Evolutionary conservation across 768 basidiomycete genomes (phyloP), one percentile per base, ranked within the genome.

Genomic region (Flagelloscypha sp.): DNA sequence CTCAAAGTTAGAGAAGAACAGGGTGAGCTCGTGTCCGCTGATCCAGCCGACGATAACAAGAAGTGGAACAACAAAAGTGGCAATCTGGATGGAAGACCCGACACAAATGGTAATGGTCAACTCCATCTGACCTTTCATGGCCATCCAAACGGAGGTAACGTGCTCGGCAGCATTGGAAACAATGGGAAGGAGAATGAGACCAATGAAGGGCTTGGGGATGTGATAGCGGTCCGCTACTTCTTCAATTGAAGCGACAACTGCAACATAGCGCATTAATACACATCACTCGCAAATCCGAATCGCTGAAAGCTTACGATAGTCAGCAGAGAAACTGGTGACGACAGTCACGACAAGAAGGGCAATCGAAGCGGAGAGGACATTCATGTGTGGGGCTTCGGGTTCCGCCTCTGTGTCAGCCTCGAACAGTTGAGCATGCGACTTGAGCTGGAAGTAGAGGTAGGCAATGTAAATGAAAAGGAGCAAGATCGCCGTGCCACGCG

Each of bases 211-310:
- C 56, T 86, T 87, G 0, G 87, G 85, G 36, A 95, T 84, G 36
- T 69, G 54, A 56, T 87, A 90, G 25, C 82, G 69, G 9, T 74
- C 63, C 2, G 90, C 87, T 17, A 85, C 87, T 53, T 93, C 89
- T 54, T 94, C 92, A 44, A 95, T 94, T 3, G 86, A 88, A 3
- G 81, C 84, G 24, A 94, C 89, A 55, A 89, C 85, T 87, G 35
- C 1, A 35, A 22, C 20, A 29, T 9, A 8, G 24, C n/a, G 20
- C n/a, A 5, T 31, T n/a, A 35, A 15, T 15, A 27, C 18, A 34
- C 16, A 13, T 12, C 25, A 22, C n/a, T n/a, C n/a, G n/a, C n/a
- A n/a, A n/a, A 15, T 15, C 22, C 3, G 19, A 33, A 5, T 6
- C 15, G 5, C 13, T 9, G 25, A 12, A 30, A n/a, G 74, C 80